Base-by-base conservation (phyloP, 192 early-diverging fungal species). In the Phycomyces blakesleeanus region DNA sequence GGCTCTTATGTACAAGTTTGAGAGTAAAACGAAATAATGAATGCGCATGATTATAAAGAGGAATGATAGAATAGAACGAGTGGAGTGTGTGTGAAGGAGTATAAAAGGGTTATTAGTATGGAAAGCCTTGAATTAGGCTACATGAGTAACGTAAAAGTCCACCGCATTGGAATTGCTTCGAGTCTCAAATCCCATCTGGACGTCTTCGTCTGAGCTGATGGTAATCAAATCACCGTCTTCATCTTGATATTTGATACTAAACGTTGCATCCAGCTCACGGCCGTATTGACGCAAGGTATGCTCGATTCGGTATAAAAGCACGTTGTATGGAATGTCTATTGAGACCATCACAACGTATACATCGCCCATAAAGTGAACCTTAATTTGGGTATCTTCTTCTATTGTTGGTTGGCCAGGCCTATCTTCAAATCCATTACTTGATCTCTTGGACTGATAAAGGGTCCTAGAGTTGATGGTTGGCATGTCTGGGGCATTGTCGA, bases 201-300 rank as follows among this genome's bases (percentile, higher is more conserved):
- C 88, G 68, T 98, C 96, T 54, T 93, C 93, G 67, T 93, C 88
- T 20, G 85, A 88, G 56, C 88, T 87, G 40, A 98, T 87, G 39
- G 85, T 86, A 26, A 95, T 87, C 66, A 88, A 84, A 67, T 97
- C 94, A 41, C 93, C 90, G 71, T 96, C 95, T 73, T 97, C 94
- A 66, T 98, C 95, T 71, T 90, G 88, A 69, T 98, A 97, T 65
- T 87, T 84, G 37, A 78, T 80, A 16, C 82, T 86, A 24, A 83
- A 81, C 11, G 94, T 76, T 67, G 75, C 70, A 34, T 74, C 82
- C 27, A 79, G 78, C 37, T 73, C 79, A 25, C 80, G 84, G 20
- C 81, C 84, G 52, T 91, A 91, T 22, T 92, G 75, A 57, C 89
- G 84, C 65, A 97, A 91, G 68, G 97, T 97, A 40, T 89, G 79